A percentile compares a stretch with the other conserved stretches of the same genome.
phyloP scores from a whole-genome alignment of 257 asterid species.

The Gentiana dahurica region DNA sequence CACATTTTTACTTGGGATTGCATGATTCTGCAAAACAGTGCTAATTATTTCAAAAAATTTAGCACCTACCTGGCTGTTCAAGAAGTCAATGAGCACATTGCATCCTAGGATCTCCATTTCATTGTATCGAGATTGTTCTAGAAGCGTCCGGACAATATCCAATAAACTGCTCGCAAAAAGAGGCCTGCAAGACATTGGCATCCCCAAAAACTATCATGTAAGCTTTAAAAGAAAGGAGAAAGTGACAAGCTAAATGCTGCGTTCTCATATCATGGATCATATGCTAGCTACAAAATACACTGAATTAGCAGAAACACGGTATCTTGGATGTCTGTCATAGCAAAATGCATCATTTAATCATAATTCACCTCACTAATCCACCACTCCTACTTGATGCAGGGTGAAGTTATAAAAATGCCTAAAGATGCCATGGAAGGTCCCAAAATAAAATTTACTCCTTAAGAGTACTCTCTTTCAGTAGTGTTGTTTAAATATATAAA shows the following conservation, averaged over 20 bases:
- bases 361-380: neutral
- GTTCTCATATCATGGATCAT: no score
- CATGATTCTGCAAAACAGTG: no score
- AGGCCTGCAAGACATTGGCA: slow-evolving; percentile 28
- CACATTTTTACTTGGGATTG: no score
- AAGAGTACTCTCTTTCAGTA: no score
- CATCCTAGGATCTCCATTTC: slow-evolving; percentile 42
- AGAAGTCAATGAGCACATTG: slow-evolving; percentile 31
- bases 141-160: slow-evolving; percentile 30
- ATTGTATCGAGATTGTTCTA: slow-evolving; percentile 30
- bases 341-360: neutral
- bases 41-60: neutral
- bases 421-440: no score
- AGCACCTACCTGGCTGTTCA: slow-evolving; percentile 29
- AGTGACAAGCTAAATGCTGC: no score
- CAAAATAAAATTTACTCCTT: no score
- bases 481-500: no score
- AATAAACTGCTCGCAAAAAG: slow-evolving; percentile 40
- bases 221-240: no score
- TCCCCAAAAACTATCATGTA: neutral
- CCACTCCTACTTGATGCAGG: no score
- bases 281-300: neutral
- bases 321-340: neutral
- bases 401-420: no score
- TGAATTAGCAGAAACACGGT: neutral